phyloP scores from a whole-genome alignment of 2,329 filamentous ascomycete species.

The Colletotrichum tropicale region DNA sequence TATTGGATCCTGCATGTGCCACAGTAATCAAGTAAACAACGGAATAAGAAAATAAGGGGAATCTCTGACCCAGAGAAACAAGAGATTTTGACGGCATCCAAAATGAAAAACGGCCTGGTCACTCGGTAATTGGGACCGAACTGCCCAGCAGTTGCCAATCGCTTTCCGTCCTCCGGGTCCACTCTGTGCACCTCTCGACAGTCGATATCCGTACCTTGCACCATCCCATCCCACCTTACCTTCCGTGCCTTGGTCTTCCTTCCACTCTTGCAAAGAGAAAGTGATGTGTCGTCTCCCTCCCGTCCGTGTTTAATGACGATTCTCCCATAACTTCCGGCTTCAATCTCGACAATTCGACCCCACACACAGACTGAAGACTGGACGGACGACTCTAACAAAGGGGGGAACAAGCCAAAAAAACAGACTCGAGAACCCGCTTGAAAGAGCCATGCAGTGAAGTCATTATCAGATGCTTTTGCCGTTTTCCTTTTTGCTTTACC shows the following conservation, averaged over 20 bases:
- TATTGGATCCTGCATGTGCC: not conserved
- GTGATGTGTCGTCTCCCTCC: not conserved
- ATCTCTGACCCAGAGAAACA: not conserved
- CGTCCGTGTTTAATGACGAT: not conserved
- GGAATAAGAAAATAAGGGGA: slow-evolving; percentile 2
- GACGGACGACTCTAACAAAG: not conserved
- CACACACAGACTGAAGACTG: not conserved
- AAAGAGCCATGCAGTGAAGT: slow-evolving; percentile 12
- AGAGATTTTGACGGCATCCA: slow-evolving; percentile 9
- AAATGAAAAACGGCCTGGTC: not conserved
- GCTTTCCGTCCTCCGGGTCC: not conserved
- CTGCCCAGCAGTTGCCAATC: slow-evolving; percentile 16
- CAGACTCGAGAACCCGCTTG: not conserved
- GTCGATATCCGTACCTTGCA: not conserved
- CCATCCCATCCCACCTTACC: not conserved
- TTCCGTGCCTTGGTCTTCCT: not conserved
- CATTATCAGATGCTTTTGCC: slow-evolving; percentile 20
- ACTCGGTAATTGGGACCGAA: slow-evolving; percentile 16
- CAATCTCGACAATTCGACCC: not conserved
- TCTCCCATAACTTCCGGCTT: not conserved
- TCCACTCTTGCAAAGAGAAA: not conserved
- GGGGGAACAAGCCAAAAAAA: not conserved
- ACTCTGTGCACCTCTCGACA: not conserved
- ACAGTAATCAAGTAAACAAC: not conserved
- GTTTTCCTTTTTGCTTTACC: slow-evolving; percentile 9